Evolutionary conservation across 345 rosid species (phyloP), one percentile per base, ranked within the genome.

Genomic region (Brassica rapa): DNA sequence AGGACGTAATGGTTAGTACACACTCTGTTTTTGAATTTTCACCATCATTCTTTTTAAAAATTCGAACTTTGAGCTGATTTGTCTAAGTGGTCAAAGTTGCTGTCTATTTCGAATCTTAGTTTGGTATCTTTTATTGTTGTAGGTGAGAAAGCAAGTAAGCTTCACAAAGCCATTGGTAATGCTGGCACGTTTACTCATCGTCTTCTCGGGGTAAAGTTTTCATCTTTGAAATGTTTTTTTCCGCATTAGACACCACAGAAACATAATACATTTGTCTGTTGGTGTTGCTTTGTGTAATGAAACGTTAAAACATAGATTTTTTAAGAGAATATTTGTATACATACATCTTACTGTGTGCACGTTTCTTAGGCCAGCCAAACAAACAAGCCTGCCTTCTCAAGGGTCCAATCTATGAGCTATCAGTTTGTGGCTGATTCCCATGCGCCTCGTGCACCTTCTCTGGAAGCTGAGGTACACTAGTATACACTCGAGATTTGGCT

Each of bases 351-450:
- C 49, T 71, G 53, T 65, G 83, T 70, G 59, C 7, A 19, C 60
- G 3, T 70, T 59, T 63, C 68, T 55, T 68, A 80, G 83, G 76
- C 16, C 64, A 64, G 32, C 57, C 72, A 46, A 53, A 10, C 55
- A 70, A 30, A 55, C 37, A 80, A 80, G n/a, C 56, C 73, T 25
- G 33, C 33, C 12, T 75, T 75, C 43, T 41, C 16, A 55, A 56
- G 72, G 72, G 57, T 80, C 37, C 83, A 57, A 2, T 70, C 72
- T 0, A 70, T 75, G 80, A 75, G 80, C 66, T 75, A 75, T 70
- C 76, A 70, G 33, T 70, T 80, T 70, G 83, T 75, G 49, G 27
- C 80, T 32, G 80, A 75, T 43, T 57, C 80, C 3, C 73, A 57
- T 75, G 46, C 1, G 7, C 15, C 72, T 70, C 72, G 37, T 70